These are phyloP conservation scores for Corymbia citriodora DNA, from an alignment of 441 rosid genomes.

Conservation along the genomic window DNA sequence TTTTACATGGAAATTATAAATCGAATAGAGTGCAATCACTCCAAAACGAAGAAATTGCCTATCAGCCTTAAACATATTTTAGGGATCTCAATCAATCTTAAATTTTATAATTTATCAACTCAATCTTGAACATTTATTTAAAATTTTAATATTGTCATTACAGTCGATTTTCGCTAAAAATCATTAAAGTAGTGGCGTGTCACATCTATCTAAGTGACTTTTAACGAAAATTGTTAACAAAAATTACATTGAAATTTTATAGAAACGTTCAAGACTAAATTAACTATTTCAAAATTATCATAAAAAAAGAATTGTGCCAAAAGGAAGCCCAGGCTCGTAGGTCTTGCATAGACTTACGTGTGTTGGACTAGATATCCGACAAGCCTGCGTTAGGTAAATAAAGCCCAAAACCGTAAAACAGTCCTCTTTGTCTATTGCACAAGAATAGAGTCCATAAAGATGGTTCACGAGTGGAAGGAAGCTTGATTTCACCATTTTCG, in stretches of 20 bases:
- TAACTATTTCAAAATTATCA: too few species aligned
- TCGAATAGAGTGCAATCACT: not conserved
- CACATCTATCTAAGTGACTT: rapidly evolving
- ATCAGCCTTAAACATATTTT: not conserved
- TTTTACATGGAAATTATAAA: not conserved
- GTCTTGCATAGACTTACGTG: not conserved
- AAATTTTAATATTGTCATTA: not conserved
- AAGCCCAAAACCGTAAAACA: not conserved
- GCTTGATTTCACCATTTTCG: not conserved
- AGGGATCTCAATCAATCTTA: rapidly evolving
- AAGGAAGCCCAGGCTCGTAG: not conserved
- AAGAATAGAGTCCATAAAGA: not conserved
- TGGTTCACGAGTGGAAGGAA: not conserved
- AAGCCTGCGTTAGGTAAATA: not conserved
- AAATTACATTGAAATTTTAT: not conserved
- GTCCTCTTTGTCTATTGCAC: not conserved
- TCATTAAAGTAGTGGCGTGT: rapidly evolving
- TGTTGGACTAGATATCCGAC: not conserved
- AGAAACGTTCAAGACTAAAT: rapidly evolving
- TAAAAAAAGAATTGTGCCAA: too few species aligned
- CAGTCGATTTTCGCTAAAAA: rapidly evolving
- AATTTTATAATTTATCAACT: rapidly evolving
- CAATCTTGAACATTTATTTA: not conserved
- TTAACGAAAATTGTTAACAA: rapidly evolving
- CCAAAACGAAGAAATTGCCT: not conserved